A percentile compares a stretch with the other conserved stretches of the same genome.
Evolutionary conservation across 192 early-diverging fungal species (phyloP).

Genomic region (Backusella morwellensis): DNA sequence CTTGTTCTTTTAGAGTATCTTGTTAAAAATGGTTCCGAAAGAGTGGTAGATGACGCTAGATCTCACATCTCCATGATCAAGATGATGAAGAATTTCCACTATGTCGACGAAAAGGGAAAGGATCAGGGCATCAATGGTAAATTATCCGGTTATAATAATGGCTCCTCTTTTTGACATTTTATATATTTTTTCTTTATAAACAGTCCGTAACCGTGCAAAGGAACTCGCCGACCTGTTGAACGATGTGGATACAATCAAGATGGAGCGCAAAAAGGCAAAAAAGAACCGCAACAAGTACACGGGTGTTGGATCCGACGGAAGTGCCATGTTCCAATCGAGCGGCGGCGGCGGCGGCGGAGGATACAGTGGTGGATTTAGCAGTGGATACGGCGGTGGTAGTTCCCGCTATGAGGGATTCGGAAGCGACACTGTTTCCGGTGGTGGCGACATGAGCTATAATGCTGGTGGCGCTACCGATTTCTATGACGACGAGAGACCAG

Average conservation of each 20-base stretch:
- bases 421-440: constrained; percentile 24
- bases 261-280: constrained; percentile 87
- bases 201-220: constrained; percentile 85
- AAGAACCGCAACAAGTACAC: constrained; percentile 88
- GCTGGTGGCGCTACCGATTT: constrained; percentile 17
- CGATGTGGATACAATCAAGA: constrained; percentile 74
- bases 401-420: constrained; percentile 30
- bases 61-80: constrained; percentile 88
- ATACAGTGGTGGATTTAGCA: constrained; percentile 15
- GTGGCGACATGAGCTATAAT: constrained; percentile 31
- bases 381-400: not conserved
- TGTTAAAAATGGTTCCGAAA: constrained; percentile 92
- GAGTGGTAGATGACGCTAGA: constrained; percentile 86
- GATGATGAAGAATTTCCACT: constrained; percentile 84
- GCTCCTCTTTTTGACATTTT: not conserved
- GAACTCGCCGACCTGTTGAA: constrained; percentile 84
- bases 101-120: constrained; percentile 90
- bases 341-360: constrained; percentile 37
- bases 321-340: constrained; percentile 61
- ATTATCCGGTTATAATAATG: not conserved
- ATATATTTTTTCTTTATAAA: not conserved
- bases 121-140: constrained; percentile 97
- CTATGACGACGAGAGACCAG: constrained; percentile 39
- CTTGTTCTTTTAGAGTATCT: constrained; percentile 93
- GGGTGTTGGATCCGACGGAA: constrained; percentile 67